Conservation (phyloP, 208 protist genomes). For the Leishmania amazonensis region DNA sequence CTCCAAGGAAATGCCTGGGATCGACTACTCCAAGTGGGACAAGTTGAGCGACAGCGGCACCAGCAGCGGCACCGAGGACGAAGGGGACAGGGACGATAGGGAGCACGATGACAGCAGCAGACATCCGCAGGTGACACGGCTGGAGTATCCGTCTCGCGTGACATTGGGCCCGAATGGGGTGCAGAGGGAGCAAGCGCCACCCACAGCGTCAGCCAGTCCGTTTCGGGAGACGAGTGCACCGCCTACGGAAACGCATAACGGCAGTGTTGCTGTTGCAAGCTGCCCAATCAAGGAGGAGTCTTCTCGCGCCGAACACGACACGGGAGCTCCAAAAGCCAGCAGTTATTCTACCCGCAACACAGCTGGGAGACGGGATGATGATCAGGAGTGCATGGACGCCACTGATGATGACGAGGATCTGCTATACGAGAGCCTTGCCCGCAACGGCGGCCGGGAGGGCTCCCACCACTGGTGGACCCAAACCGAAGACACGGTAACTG, state of each 20-base stretch:
- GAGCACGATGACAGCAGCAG: background rate
- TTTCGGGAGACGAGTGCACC: constrained; percentile 23
- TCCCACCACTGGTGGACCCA: constrained; percentile 74
- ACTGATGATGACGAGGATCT: constrained; percentile 62
- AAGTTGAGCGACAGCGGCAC: constrained; percentile 46
- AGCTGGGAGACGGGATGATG: background rate
- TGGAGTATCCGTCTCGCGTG: constrained; percentile 72
- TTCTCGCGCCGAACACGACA: too few relatives aligned
- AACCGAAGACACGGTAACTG: constrained; percentile 58
- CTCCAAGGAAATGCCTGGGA: constrained; percentile 32
- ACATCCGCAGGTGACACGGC: constrained; percentile 44
- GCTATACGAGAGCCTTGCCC: constrained; percentile 53
- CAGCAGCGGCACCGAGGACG: background rate
- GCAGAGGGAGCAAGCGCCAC: constrained; percentile 38
- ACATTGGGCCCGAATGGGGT: constrained; percentile 61
- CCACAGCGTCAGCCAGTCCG: constrained; percentile 43
- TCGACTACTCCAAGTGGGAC: constrained; percentile 91
- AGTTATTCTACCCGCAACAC: background rate
- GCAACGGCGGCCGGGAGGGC: constrained; percentile 67
- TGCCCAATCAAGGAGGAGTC: background rate
- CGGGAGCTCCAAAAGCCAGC: too few relatives aligned
- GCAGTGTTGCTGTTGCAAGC: background rate
- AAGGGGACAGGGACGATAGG: background rate
- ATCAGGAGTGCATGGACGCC: background rate
- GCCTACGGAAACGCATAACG: too few relatives aligned